Conservation (phyloP, 1,139 yeast species). For the Debaryomycetaceae sp. region DNA sequence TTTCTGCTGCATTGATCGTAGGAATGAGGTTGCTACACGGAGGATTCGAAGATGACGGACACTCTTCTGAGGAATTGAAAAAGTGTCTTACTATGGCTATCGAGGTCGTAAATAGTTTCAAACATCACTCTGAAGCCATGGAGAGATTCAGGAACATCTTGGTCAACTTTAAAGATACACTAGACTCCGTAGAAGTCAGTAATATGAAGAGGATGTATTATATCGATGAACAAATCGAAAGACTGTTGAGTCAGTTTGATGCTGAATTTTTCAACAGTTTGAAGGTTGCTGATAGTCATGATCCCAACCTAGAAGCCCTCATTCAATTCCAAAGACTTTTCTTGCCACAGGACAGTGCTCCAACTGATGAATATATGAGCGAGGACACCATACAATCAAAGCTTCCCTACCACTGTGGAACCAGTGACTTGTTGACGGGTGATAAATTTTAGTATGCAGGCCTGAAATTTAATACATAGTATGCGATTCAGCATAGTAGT, state of each 20-base stretch:
- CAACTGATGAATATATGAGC: not conserved
- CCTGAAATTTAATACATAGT: not conserved
- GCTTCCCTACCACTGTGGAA: not conserved
- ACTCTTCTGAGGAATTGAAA: conserved; percentile 13
- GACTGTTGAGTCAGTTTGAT: not conserved
- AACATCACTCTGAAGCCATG: not conserved
- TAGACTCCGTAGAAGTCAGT: not conserved
- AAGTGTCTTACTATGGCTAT: conserved; percentile 11
- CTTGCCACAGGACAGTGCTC: not conserved
- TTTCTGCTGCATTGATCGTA: conserved; percentile 13
- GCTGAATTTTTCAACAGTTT: not conserved
- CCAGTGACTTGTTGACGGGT: not conserved
- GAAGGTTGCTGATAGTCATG: not conserved
- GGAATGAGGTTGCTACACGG: conserved; percentile 15
- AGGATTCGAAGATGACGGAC: conserved; percentile 11
- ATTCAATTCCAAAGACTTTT: not conserved
- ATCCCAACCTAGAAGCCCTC: not conserved
- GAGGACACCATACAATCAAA: not conserved
- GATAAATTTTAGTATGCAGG: not conserved
- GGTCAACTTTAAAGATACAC: not conserved
- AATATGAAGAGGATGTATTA: not conserved
- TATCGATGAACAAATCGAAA: not conserved
- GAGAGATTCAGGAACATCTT: not conserved
- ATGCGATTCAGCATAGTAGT: not conserved
- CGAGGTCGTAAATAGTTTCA: not conserved